A percentile compares a stretch with the other conserved stretches of the same genome.
phyloP scores from a whole-genome alignment of 2,329 filamentous ascomycete species.

The Xylariaceae sp. region DNA sequence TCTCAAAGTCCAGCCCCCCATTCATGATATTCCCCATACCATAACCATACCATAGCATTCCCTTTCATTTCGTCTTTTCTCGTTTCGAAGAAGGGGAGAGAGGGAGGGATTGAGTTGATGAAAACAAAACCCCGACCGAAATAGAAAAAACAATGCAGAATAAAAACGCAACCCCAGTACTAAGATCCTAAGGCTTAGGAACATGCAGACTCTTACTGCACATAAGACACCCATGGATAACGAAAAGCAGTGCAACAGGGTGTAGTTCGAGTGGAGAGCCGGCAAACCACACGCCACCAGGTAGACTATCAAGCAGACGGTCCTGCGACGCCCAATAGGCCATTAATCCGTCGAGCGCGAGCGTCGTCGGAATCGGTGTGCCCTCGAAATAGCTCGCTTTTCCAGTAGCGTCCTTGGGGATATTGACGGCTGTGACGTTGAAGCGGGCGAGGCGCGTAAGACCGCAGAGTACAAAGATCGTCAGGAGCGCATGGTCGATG shows the following conservation, averaged over 20 bases:
- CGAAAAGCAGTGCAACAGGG: conserved; percentile 72
- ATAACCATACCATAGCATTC: too few relatives aligned
- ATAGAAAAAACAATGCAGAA: neutral
- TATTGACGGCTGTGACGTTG: conserved; percentile 85
- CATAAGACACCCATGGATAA: conserved; percentile 90
- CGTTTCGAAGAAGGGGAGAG: too few relatives aligned
- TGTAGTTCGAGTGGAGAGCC: conserved; percentile 76
- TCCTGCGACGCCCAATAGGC: conserved; percentile 79
- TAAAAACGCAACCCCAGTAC: neutral
- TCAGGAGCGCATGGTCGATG: conserved; percentile 71
- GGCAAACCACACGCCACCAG: conserved; percentile 61
- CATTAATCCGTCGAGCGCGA: conserved; percentile 77
- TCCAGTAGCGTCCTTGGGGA: conserved; percentile 86
- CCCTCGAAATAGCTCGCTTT: conserved; percentile 97
- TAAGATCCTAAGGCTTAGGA: conserved; percentile 62
- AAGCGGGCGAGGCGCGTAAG: conserved; percentile 91
- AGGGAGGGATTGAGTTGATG: too few relatives aligned
- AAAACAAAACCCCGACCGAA: neutral
- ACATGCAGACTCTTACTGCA: conserved; percentile 92
- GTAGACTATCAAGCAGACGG: conserved; percentile 74
- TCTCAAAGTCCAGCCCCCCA: too few relatives aligned
- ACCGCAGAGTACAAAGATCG: conserved; percentile 91
- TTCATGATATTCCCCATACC: too few relatives aligned
- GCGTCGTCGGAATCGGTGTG: conserved; percentile 87
- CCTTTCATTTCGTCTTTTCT: too few relatives aligned